These are phyloP conservation scores for Lavandula angustifolia DNA, from an alignment of 257 asterid species.

Conservation along the genomic window DNA sequence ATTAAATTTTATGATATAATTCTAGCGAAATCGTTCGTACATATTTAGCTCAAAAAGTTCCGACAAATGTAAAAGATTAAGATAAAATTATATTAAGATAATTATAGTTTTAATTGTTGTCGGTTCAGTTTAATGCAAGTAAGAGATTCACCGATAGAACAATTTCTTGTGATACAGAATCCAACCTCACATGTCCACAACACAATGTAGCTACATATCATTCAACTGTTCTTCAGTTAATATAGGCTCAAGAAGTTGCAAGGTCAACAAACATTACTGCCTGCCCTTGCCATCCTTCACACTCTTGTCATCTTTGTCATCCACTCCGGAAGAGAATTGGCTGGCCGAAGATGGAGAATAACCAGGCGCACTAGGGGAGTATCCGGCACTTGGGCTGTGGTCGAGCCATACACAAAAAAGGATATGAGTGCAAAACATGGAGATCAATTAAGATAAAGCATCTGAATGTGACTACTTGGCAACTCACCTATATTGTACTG, in stretches of 20 bases:
- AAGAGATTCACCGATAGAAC: background rate
- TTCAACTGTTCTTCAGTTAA: background rate
- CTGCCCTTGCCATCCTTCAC: slow-evolving; percentile 55
- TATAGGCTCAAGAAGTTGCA: slow-evolving; percentile 14
- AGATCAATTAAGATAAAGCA: background rate
- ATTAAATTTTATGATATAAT: too few species aligned
- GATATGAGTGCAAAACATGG: background rate
- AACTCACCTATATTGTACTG: slow-evolving; percentile 86
- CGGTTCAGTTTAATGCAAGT: too few species aligned
- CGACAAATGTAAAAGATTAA: too few species aligned
- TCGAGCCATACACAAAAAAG: slow-evolving; percentile 1
- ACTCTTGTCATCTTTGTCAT: slow-evolving; percentile 62
- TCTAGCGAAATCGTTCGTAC: too few species aligned
- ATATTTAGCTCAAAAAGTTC: too few species aligned
- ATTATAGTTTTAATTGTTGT: too few species aligned
- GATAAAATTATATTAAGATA: too few species aligned
- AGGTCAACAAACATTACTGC: slow-evolving; percentile 30
- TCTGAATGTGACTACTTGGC: background rate
- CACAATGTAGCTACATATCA: background rate
- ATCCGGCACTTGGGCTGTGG: slow-evolving; percentile 90
- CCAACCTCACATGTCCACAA: slow-evolving; percentile 2
- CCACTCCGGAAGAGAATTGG: slow-evolving; percentile 72
- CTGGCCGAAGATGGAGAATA: slow-evolving; percentile 89
- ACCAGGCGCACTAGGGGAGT: slow-evolving; percentile 96
- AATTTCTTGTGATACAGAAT: background rate